A percentile compares a stretch with the other conserved stretches of the same genome.
These are phyloP conservation scores for Neurospora sp. DNA, from an alignment of 495 filamentous ascomycete species.

Conservation along the genomic window DNA sequence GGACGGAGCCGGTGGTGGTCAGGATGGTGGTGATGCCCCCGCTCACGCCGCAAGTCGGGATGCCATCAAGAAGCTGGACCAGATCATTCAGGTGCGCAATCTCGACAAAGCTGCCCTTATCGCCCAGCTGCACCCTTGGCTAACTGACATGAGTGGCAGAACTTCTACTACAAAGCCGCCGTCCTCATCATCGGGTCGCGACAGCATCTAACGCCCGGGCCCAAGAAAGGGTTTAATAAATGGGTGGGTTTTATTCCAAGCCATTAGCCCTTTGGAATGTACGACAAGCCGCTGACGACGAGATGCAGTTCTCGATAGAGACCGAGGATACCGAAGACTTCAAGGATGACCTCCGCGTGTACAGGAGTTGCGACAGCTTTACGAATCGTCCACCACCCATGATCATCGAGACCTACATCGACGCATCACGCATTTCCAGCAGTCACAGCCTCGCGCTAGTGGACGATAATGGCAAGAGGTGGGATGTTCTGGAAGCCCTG, in stretches of 20 bases:
- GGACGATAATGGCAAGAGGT: conserved; percentile 80
- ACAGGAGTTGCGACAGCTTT: conserved; percentile 66
- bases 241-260: conserved; percentile 61
- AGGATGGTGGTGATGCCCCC: conserved; percentile 32
- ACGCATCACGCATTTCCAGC: conserved; percentile 65
- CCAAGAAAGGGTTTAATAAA: conserved; percentile 62
- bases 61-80: conserved; percentile 65
- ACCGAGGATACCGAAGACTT: conserved; percentile 85
- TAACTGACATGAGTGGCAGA: conserved; percentile 39
- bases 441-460: conserved; percentile 80
- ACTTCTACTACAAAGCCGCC: conserved; percentile 83
- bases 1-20: conserved; percentile 26
- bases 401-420: conserved; percentile 82
- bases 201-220: conserved; percentile 54
- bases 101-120: background rate
- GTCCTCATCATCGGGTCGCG: conserved; percentile 75
- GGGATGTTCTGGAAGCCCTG: conserved; percentile 82
- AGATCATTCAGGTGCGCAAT: conserved; percentile 72
- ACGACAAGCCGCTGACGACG: background rate
- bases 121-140: conserved; percentile 5
- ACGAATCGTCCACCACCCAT: conserved; percentile 73
- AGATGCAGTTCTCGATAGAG: conserved; percentile 76
- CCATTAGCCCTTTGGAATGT: background rate
- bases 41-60: conserved; percentile 44
- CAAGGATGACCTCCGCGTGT: conserved; percentile 65